These are phyloP conservation scores for Cytospora piceicola DNA, from an alignment of 2,329 filamentous ascomycete species.

Conservation along the genomic window DNA sequence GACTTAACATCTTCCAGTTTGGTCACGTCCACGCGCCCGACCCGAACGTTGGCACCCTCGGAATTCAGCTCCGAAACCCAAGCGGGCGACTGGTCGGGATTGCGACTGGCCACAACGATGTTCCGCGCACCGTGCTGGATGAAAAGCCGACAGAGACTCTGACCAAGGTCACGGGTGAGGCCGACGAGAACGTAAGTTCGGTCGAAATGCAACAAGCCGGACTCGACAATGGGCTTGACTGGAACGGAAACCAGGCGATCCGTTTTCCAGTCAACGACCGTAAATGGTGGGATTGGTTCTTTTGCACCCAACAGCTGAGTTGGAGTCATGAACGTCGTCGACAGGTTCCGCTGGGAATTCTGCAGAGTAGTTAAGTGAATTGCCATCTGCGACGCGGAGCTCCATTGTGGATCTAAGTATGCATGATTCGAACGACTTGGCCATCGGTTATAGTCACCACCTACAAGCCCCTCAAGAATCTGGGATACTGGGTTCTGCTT, in stretches of 20 bases:
- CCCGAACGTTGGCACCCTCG: constrained; percentile 34
- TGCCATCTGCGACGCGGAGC: too few relatives aligned
- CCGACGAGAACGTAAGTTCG: constrained; percentile 48
- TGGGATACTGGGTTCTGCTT: constrained; percentile 36
- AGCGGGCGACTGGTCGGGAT: constrained; percentile 35
- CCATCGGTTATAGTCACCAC: constrained; percentile 34
- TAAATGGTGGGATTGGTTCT: constrained; percentile 34
- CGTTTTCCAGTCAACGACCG: constrained; percentile 46
- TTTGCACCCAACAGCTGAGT: constrained; percentile 33
- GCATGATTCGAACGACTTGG: background rate
- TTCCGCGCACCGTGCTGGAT: constrained; percentile 43
- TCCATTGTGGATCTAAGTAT: background rate
- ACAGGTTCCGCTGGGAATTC: constrained; percentile 17
- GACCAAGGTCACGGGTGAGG: constrained; percentile 49
- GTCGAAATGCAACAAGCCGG: constrained; percentile 37
- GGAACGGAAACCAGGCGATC: constrained; percentile 37
- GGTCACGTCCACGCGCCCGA: constrained; percentile 39
- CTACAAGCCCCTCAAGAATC: constrained; percentile 32
- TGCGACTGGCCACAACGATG: constrained; percentile 47
- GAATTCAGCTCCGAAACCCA: constrained; percentile 42
- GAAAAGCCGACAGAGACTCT: constrained; percentile 47
- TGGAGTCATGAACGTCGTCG: constrained; percentile 9
- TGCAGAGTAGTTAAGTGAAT: background rate
- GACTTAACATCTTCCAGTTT: constrained; percentile 36
- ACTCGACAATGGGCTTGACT: constrained; percentile 35